Percentiles rank a stretch among this genome's conserved stretches.
Conservation (phyloP, 2,329 filamentous ascomycete species). For the Exserohilum rostratum region DNA sequence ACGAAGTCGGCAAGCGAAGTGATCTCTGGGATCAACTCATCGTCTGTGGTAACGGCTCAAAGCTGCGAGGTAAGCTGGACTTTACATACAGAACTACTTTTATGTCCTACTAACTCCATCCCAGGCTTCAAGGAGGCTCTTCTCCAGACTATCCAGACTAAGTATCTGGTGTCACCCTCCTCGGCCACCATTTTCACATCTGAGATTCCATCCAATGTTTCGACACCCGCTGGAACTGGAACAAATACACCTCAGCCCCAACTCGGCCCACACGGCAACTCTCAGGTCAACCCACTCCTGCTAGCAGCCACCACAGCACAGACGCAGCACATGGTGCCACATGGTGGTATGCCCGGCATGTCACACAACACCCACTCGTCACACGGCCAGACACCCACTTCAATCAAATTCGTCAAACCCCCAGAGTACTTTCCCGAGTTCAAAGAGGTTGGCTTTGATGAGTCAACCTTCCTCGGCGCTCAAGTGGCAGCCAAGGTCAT, state of each 20-base stretch:
- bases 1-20: conserved; percentile 82
- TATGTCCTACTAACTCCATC: conserved; percentile 36
- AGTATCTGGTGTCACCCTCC: conserved; percentile 88
- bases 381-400: conserved; percentile 78
- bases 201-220: conserved; percentile 91
- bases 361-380: conserved; percentile 63
- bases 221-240: conserved; percentile 87
- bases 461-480: conserved; percentile 83
- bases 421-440: conserved; percentile 90
- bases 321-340: conserved; percentile 56
- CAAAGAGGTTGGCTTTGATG: conserved; percentile 77
- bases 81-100: neutral
- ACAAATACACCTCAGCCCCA: conserved; percentile 82
- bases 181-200: conserved; percentile 97
- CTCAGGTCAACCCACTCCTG: conserved; percentile 83
- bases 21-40: conserved; percentile 91
- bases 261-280: conserved; percentile 55
- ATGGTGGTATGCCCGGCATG: conserved; percentile 42
- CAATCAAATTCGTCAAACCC: conserved; percentile 76
- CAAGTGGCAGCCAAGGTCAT: conserved; percentile 82
- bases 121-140: conserved; percentile 87
- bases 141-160: conserved; percentile 75
- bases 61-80: conserved; percentile 60
- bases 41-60: conserved; percentile 86
- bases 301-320: conserved; percentile 85